Evolutionary conservation across 441 rosid genomes (phyloP).

Genomic region (Macaranga tanarius): DNA sequence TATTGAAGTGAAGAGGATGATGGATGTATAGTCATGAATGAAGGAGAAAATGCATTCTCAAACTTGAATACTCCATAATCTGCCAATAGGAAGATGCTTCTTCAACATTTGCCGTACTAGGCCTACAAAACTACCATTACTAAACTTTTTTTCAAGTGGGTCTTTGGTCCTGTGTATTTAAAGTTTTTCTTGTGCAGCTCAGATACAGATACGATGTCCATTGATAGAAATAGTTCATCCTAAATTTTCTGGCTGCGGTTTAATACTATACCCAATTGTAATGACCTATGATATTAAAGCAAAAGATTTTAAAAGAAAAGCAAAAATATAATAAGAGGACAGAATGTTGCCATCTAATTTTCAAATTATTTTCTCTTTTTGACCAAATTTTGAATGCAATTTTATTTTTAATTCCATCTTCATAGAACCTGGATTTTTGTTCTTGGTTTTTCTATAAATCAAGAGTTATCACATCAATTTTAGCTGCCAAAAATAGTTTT

Average conservation of each 20-base stretch:
- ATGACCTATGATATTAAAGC: conserved; percentile 24
- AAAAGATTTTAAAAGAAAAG: conserved; percentile 13
- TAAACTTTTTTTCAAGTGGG: conserved; percentile 22
- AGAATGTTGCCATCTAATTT: conserved; percentile 15
- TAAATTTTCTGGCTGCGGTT: conserved; percentile 24
- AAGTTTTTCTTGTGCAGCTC: conserved; percentile 26
- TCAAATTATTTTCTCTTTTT: conserved; percentile 12
- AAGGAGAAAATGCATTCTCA: neutral
- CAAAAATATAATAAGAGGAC: conserved; percentile 1
- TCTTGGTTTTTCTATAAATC: neutral
- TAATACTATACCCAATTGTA: too few relatives aligned
- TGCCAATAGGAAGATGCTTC: conserved; percentile 14
- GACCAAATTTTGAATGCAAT: neutral
- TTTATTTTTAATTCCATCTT: neutral
- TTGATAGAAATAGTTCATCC: conserved; percentile 17
- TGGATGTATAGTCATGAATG: neutral
- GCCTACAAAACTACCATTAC: conserved; percentile 15
- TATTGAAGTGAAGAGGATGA: neutral
- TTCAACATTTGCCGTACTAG: conserved; percentile 3
- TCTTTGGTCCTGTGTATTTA: conserved; percentile 7
- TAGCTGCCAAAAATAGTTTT: neutral
- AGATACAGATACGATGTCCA: conserved; percentile 4
- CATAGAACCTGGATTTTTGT: neutral
- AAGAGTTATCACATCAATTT: neutral
- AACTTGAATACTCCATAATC: neutral